Conservation (phyloP, 371 early-diverging fungal species). For the Cladochytrium tenue region DNA sequence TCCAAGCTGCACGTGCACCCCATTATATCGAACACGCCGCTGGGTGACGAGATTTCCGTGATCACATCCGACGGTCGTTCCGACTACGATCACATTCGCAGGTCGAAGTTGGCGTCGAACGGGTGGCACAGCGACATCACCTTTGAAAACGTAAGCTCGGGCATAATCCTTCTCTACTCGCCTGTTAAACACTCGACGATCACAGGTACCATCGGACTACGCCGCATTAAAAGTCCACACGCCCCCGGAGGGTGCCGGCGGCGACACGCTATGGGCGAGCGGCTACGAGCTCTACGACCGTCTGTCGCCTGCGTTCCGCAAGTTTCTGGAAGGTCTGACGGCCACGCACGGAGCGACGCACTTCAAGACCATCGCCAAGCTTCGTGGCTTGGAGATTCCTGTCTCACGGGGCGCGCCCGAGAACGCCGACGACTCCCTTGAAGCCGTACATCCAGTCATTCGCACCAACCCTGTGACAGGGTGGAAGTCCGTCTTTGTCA, state of each 20-base stretch:
- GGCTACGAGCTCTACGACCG: constrained; percentile 64
- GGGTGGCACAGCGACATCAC: constrained; percentile 40
- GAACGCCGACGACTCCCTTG: constrained; percentile 13
- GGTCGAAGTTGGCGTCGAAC: constrained; percentile 5
- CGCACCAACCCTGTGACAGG: constrained; percentile 74
- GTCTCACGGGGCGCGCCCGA: constrained; percentile 20
- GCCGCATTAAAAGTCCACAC: constrained; percentile 58
- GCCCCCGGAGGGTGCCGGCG: constrained; percentile 56
- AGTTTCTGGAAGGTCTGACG: constrained; percentile 61
- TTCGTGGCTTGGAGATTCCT: constrained; percentile 3
- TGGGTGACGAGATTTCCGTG: constrained; percentile 12
- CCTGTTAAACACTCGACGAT: too few species aligned
- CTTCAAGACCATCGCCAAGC: constrained; percentile 17
- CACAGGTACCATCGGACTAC: constrained; percentile 54
- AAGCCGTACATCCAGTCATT: constrained; percentile 54
- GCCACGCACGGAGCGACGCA: constrained; percentile 59
- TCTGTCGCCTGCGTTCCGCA: constrained; percentile 54
- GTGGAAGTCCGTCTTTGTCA: constrained; percentile 67
- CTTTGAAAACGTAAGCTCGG: too few species aligned
- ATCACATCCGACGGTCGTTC: constrained; percentile 21
- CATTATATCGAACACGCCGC: constrained; percentile 30
- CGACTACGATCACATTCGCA: background rate
- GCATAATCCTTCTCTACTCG: too few species aligned
- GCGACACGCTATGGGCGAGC: constrained; percentile 50
- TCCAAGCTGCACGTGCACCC: constrained; percentile 57